These are phyloP conservation scores for Phytophthora sansomeana DNA, from an alignment of 352 stramenopile genomes.

Conservation along the genomic window DNA sequence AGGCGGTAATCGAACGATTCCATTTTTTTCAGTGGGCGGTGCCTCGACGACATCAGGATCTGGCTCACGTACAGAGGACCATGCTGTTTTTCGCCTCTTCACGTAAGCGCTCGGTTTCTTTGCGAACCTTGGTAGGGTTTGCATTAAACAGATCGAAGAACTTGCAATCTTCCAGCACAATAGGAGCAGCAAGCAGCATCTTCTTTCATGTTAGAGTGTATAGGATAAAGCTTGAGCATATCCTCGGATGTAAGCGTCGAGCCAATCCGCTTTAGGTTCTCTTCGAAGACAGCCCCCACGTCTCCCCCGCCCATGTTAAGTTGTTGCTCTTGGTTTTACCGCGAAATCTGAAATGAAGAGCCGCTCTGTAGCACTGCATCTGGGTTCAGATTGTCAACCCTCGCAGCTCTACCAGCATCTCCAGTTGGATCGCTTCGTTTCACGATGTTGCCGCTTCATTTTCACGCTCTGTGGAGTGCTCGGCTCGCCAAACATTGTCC, in stretches of 20 bases:
- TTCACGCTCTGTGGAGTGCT: constrained; percentile 2
- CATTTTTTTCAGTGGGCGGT: too few relatives aligned
- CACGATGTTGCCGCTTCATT: constrained; percentile 1
- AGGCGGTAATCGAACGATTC: too few relatives aligned
- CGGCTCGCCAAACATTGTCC: constrained; percentile 41
- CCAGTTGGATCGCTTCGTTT: constrained; percentile 9
- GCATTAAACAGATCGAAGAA: not conserved
- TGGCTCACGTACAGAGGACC: too few relatives aligned
- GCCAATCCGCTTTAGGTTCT: not conserved
- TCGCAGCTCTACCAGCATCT: constrained; percentile 16
- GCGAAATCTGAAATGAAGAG: not conserved
- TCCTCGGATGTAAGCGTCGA: not conserved
- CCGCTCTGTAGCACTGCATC: too few relatives aligned
- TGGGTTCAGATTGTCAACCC: too few relatives aligned
- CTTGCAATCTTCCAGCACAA: not conserved
- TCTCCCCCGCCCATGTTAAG: too few relatives aligned
- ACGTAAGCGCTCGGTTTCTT: too few relatives aligned
- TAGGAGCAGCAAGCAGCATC: not conserved
- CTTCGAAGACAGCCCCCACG: not conserved
- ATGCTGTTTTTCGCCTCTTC: too few relatives aligned
- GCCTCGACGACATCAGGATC: too few relatives aligned
- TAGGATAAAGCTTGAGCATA: not conserved
- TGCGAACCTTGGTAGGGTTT: too few relatives aligned
- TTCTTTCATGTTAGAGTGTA: not conserved
- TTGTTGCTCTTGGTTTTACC: too few relatives aligned